Conservation (phyloP, 306 rosid species). For the Pueraria montana region DNA sequence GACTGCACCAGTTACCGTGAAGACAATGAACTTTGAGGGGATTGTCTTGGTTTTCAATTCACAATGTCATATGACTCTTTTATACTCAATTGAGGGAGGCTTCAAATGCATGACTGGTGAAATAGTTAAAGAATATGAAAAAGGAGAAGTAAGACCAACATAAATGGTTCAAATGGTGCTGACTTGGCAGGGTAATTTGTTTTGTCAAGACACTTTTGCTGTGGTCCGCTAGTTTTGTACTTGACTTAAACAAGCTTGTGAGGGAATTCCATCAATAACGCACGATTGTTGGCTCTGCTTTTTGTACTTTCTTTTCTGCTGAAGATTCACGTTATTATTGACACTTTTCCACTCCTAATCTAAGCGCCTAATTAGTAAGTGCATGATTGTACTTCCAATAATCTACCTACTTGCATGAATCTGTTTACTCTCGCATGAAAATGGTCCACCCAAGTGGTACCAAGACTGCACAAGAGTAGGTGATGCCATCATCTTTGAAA, state of each 20-base stretch:
- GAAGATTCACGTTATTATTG: slow-evolving; percentile 38
- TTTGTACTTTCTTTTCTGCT: slow-evolving; percentile 29
- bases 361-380: neutral
- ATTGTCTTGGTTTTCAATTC: no score
- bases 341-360: slow-evolving; percentile 22
- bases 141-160: no score
- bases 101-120: no score
- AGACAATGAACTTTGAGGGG: neutral
- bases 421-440: neutral
- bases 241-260: no score
- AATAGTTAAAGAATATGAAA: no score
- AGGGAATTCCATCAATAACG: no score
- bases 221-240: no score
- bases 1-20: neutral
- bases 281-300: slow-evolving; percentile 45
- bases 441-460: neutral
- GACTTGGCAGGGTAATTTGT: no score
- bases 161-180: no score
- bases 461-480: neutral
- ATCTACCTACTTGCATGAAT: neutral
- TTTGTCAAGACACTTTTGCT: no score
- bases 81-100: no score
- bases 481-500: neutral
- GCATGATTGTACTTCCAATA: neutral
- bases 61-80: no score